Evolutionary conservation across 2,329 filamentous ascomycete species (phyloP).

Genomic region (Fusarium denticulatum): DNA sequence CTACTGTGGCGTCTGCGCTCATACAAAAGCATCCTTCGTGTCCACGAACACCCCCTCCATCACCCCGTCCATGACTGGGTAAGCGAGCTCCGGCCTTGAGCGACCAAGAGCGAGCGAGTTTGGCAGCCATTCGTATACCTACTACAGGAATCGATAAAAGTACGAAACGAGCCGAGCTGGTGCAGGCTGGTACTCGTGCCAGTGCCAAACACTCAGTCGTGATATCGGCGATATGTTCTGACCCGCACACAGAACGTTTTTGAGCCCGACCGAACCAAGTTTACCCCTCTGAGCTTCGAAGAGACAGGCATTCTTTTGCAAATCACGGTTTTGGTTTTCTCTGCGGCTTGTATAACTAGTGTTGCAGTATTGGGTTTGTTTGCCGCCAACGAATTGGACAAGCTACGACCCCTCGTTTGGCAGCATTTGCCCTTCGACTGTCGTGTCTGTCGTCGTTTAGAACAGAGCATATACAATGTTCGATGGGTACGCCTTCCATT

Average conservation of each 20-base stretch:
- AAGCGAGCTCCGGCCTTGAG: constrained; percentile 36
- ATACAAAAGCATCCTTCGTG: constrained; percentile 30
- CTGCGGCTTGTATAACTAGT: constrained; percentile 15
- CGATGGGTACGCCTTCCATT: constrained; percentile 54
- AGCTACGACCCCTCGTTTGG: constrained; percentile 18
- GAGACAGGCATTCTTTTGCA: constrained; percentile 7
- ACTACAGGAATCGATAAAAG: constrained; percentile 9
- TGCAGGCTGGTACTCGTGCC: constrained; percentile 1
- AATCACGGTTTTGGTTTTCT: constrained; percentile 20
- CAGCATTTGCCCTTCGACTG: constrained; percentile 20
- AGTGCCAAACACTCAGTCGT: constrained; percentile 35
- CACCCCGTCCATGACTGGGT: constrained; percentile 40
- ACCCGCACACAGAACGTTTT: constrained; percentile 42
- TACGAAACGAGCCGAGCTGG: constrained; percentile 9
- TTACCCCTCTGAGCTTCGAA: constrained; percentile 26
- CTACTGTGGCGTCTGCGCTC: constrained; percentile 1
- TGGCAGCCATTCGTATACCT: constrained; percentile 19
- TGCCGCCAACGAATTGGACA: constrained; percentile 17
- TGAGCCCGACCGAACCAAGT: constrained; percentile 43
- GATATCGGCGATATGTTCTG: constrained; percentile 36
- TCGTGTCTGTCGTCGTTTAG: constrained; percentile 37
- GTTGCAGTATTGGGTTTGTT: constrained; percentile 15
- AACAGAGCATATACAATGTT: constrained; percentile 47
- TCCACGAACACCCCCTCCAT: constrained; percentile 29
- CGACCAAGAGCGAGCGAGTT: constrained; percentile 34